A percentile compares a stretch with the other conserved stretches of the same genome.
Evolutionary conservation across 768 basidiomycete genomes (phyloP).

Genomic region (Sarcomyxa edulis): DNA sequence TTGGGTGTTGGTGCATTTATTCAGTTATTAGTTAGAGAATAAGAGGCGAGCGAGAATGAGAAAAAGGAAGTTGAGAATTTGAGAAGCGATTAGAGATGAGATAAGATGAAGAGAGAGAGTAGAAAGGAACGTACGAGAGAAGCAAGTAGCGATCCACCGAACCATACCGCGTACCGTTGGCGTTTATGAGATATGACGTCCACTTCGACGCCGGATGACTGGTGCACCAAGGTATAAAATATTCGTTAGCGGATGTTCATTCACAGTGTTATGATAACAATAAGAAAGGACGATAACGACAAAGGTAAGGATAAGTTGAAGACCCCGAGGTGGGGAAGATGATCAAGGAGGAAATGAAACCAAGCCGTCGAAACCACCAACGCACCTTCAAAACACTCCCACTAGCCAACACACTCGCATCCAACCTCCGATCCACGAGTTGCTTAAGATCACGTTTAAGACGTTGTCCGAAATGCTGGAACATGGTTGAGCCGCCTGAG

Average conservation of each 20-base stretch:
- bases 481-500: slow-evolving; percentile 98
- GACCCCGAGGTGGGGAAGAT: too few species aligned
- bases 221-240: too few species aligned
- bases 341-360: slow-evolving; percentile 4
- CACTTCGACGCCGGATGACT: slow-evolving; percentile 97
- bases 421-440: slow-evolving; percentile 86
- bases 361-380: too few species aligned
- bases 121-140: slow-evolving; percentile 30
- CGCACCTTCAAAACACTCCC: slow-evolving; percentile 73
- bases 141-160: slow-evolving; percentile 91
- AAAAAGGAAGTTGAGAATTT: background rate
- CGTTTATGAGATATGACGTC: slow-evolving; percentile 98
- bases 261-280: slow-evolving; percentile 5
- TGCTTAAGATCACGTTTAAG: slow-evolving; percentile 94
- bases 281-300: background rate
- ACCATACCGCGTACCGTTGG: slow-evolving; percentile 92
- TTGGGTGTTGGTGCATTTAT: too few species aligned
- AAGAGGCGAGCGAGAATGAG: slow-evolving; percentile 7
- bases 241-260: too few species aligned
- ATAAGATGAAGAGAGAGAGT: slow-evolving; percentile 8
- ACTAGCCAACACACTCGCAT: slow-evolving; percentile 66
- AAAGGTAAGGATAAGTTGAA: background rate
- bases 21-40: background rate
- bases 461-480: slow-evolving; percentile 96
- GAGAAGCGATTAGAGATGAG: slow-evolving; percentile 1